Base-by-base conservation (phyloP, 75 land plant species). In the Selaginella tamariscina region DNA sequence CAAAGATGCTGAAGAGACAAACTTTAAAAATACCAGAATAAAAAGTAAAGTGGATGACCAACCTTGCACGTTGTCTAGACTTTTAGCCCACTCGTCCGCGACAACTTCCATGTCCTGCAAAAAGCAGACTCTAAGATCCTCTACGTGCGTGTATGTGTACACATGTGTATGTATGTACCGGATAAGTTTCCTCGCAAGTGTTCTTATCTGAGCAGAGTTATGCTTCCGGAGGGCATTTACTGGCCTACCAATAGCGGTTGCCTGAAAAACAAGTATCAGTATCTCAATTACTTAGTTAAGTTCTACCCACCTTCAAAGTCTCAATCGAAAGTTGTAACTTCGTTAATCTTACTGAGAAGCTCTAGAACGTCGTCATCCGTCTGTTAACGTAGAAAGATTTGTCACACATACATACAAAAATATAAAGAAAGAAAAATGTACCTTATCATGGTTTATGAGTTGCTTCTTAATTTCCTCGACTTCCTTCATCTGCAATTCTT, bases 231-330 rank as follows among this genome's bases (percentile, higher is more conserved):
- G 63, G 2, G 32, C 57, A 75, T 83, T 86, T 21, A 89, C 96
- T 57, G 84, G 75, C 77, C 78, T 89, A 29, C 98, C 98, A 59
- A 93, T 86, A 69, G 81, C 91, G 28, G 98, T 86, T 26, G 80
- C 82, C 97, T 92, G 83, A 33, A 70, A 68, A 18, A n/a, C 67
- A 66, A 5, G 9, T 15, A 15, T n/a, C n/a, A n/a, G n/a, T n/a
- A n/a, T n/a, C n/a, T n/a, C n/a, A n/a, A n/a, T n/a, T n/a, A n/a
- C n/a, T n/a, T n/a, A n/a, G n/a, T n/a, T n/a, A n/a, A n/a, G n/a
- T n/a, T n/a, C n/a, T n/a, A n/a, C n/a, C n/a, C n/a, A 39, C 49
- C 49, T 39, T 39, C 49, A 39, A 15, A 39, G 49, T 39, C 49
- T 39, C 49, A 15, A 39, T 39, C 49, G 49, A 39, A 15, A 39